phyloP scores from a whole-genome alignment of 768 basidiomycete genomes.

The Dioszegia aurantiaca region DNA sequence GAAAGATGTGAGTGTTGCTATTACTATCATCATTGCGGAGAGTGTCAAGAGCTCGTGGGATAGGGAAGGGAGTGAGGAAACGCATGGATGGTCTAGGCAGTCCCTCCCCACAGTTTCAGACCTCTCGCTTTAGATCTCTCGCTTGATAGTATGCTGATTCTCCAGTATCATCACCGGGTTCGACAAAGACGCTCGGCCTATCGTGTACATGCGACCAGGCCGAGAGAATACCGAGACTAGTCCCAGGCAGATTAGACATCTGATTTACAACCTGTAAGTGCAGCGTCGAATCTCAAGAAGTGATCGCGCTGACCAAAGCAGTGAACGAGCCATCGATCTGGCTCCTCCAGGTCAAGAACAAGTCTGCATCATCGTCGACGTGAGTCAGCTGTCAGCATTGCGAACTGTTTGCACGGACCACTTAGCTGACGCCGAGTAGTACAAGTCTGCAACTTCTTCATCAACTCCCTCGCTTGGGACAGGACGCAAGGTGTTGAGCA shows the following conservation, averaged over 20 bases:
- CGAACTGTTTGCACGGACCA: neutral
- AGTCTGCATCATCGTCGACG: conserved; percentile 75
- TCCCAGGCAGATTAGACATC: conserved; percentile 75
- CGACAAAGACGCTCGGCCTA: conserved; percentile 79
- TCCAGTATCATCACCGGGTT: conserved; percentile 78
- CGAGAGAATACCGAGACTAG: conserved; percentile 76
- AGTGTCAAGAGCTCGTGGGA: neutral
- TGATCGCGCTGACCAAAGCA: conserved; percentile 41
- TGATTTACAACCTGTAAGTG: conserved; percentile 74
- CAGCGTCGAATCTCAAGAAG: neutral
- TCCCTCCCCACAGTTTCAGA: no score
- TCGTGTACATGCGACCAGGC: conserved; percentile 84
- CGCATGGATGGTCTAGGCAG: no score
- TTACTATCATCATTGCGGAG: neutral
- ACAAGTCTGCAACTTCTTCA: conserved; percentile 73
- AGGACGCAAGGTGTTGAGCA: conserved; percentile 72
- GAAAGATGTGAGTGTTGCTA: conserved; percentile 69
- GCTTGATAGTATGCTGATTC: no score
- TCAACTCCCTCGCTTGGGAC: conserved; percentile 80
- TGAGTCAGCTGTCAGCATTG: conserved; percentile 12
- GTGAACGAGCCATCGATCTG: conserved; percentile 83
- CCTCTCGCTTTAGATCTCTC: no score
- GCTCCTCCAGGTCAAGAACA: conserved; percentile 83
- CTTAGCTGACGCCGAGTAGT: conserved; percentile 48
- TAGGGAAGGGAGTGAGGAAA: no score